phyloP scores from a whole-genome alignment of 2,329 filamentous ascomycete genomes.

The Calonectria pauciramosa region DNA sequence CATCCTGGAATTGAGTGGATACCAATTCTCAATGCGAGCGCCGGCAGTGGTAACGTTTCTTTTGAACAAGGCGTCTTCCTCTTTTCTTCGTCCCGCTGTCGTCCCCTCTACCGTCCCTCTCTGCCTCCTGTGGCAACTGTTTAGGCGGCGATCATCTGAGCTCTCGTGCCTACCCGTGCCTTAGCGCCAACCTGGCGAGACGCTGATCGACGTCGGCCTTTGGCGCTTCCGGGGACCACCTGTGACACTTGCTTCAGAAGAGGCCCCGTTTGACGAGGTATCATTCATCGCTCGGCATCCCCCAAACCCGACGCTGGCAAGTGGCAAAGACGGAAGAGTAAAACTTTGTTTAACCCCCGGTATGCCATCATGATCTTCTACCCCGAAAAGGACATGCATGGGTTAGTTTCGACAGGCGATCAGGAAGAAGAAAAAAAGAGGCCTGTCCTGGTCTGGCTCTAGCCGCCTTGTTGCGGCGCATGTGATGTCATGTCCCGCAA shows the following conservation, averaged over 20 bases:
- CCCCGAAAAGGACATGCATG: not conserved
- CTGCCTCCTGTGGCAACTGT: not conserved
- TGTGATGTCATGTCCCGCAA: not conserved
- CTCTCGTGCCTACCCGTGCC: slow-evolving; percentile 16
- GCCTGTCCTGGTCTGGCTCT: not conserved
- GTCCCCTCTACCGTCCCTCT: not conserved
- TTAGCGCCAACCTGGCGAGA: slow-evolving; percentile 20
- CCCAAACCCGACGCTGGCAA: not conserved
- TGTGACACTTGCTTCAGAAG: slow-evolving; percentile 18
- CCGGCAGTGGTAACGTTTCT: not conserved
- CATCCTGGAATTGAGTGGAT: not conserved
- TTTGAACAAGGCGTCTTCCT: not conserved
- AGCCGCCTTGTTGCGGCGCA: not conserved
- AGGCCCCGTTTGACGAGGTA: not conserved
- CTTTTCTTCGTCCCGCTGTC: not conserved
- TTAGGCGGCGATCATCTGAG: slow-evolving; percentile 19
- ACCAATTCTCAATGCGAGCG: not conserved
- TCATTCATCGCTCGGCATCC: not conserved
- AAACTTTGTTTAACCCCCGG: not conserved
- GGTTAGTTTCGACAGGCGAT: not conserved
- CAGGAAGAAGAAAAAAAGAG: not conserved
- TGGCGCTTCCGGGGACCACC: slow-evolving; percentile 12
- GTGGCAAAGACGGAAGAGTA: not conserved
- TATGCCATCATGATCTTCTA: not conserved
- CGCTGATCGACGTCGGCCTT: slow-evolving; percentile 20